Base-by-base conservation (phyloP, 441 rosid species). In the Erodium moschatum region DNA sequence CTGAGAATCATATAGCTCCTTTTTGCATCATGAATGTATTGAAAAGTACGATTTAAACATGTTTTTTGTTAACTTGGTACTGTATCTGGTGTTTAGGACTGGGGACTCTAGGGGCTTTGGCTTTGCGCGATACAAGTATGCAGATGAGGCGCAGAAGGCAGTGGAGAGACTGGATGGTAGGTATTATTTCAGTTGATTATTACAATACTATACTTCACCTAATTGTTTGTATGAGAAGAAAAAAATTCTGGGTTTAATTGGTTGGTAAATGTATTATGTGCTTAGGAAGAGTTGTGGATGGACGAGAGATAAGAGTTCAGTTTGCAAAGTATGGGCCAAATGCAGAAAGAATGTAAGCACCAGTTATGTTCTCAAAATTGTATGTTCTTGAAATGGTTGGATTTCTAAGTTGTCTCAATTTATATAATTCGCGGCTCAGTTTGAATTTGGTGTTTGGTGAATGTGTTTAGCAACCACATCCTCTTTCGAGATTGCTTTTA, bases 101-200 rank as follows among this genome's bases (percentile, higher is more conserved):
- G 90, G 93, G 67, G 93, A 88, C 65, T 86, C 89, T 12, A 83
- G 89, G 66, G 90, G 93, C 1, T 88, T 88, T 82, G 93, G 90
- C 24, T 88, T 88, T 80, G 93, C 85, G 52, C 89, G 90, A 0
- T 88, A 82, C 67, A 86, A 86, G 87, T 88, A 86, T 65, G 86
- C 86, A 29, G 89, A 86, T 5, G 90, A 88, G 81, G 93, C 93
- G 48, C 87, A 82, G 54, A 88, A 83, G 79, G 90, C 93, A 38
- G 93, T 88, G 44, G 93, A 86, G 0, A 85, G 81, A 80, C 93
- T 88, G 67, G 93, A 88, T 76, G 90, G 93, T 56, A 56, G 16
- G 62, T 12, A 56, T 19, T 5, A 3, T 18, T 56, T 85, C 69
- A 21, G 13, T 1, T 1, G 5, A 56, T 19, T 5, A 3, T 18